These are phyloP conservation scores for Trichosporon sp. DNA, from an alignment of 1,284 basidiomycete species.

Conservation along the genomic window DNA sequence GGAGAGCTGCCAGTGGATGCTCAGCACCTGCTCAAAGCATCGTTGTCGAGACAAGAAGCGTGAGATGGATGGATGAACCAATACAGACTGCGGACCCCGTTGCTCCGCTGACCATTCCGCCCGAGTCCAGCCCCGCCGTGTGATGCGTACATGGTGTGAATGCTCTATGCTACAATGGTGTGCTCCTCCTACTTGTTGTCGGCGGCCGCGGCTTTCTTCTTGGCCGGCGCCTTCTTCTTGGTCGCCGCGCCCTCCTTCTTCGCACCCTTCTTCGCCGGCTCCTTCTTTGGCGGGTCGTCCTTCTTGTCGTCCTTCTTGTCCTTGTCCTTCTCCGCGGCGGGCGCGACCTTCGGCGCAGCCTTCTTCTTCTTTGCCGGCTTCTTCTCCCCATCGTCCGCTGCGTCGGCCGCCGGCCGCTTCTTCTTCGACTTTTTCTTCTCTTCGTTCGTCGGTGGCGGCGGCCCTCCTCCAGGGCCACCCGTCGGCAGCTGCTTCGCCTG, in stretches of 20 bases:
- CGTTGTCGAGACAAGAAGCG: too few relatives aligned
- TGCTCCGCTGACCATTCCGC: not conserved
- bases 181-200: not conserved
- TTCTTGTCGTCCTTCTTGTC: constrained; percentile 13
- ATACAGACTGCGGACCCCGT: not conserved
- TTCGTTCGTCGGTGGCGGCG: constrained; percentile 29
- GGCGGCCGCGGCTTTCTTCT: constrained; percentile 15
- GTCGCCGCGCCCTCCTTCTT: constrained; percentile 10
- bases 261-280: constrained; percentile 4
- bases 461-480: not conserved
- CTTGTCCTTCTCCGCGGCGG: constrained; percentile 4
- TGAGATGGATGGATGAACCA: not conserved
- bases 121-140: not conserved
- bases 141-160: not conserved
- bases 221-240: constrained; percentile 13
- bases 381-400: constrained; percentile 10
- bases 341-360: constrained; percentile 8
- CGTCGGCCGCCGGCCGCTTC: constrained; percentile 13
- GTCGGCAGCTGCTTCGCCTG: not conserved
- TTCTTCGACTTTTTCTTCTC: constrained; percentile 19
- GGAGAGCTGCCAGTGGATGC: not conserved
- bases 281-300: constrained; percentile 8
- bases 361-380: constrained; percentile 17
- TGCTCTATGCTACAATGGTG: not conserved
- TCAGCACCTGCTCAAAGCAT: too few relatives aligned